Base-by-base conservation (phyloP, 805 yeast genomes). In the Wickerhamomyces chaumierensis region DNA sequence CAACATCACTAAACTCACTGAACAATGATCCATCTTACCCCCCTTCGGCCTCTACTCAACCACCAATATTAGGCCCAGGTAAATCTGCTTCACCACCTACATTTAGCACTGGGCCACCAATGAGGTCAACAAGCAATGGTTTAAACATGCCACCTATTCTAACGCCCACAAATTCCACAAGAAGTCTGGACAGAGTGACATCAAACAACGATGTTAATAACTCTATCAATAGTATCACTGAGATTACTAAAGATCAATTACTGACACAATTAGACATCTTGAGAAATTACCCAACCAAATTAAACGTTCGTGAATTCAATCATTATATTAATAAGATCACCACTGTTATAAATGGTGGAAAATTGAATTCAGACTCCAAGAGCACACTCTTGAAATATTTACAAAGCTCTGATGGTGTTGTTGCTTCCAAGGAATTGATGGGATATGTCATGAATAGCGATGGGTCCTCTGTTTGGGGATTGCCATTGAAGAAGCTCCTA, bases 401-500 rank as follows among this genome's bases (percentile, higher is more conserved):
- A 18, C 39, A 48, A 8, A 52, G 58, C 19, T 13, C 7, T 13
- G n/a, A 13, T 11, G 5, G 15, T 4, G 51, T 46, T n/a, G 41
- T 43, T 2, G 33, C 40, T 14, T 68, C 61, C 39, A 65, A 63
- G 39, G 56, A 49, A 36, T 62, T 62, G 37, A 67, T 62, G 23
- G 60, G 68, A 23, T 78, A 74, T 63, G 75, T 78, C 73, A 61
- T 78, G 58, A 48, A 59, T 2, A 73, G 76, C 47, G 68, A 66
- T 33, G 77, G 81, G 1, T 71, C 73, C 11, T 65, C 75, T 37
- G 56, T 59, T 18, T 82, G 94, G 94, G 74, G 82, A 43, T 65
- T 74, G 19, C 81, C 88, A 3, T 61, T 82, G 38, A 68, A 78
- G 37, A 77, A 77, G 51, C 55, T 80, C 4, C 47, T 73, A 14